These are phyloP conservation scores for Theobroma cacao DNA, from an alignment of 345 rosid genomes.

Conservation along the genomic window DNA sequence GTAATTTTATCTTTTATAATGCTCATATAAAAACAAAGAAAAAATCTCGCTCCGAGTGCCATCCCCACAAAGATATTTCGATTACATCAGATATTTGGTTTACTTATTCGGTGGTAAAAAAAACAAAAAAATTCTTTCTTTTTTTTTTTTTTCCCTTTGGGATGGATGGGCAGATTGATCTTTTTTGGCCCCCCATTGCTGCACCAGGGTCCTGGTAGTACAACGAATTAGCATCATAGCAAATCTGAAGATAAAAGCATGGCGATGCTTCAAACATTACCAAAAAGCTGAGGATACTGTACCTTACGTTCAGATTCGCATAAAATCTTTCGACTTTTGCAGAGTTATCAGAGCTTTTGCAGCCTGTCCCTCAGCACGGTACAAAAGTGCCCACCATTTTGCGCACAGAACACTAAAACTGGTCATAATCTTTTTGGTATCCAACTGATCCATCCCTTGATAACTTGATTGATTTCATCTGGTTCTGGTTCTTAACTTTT, in stretches of 20 bases:
- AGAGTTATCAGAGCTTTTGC: not conserved
- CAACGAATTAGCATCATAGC: not conserved
- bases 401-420: not conserved
- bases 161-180: not conserved
- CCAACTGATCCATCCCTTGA: not conserved
- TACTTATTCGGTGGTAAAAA: too few relatives aligned
- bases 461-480: not conserved
- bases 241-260: not conserved
- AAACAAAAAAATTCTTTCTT: not conserved
- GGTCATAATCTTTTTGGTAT: not conserved
- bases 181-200: not conserved
- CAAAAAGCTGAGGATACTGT: not conserved
- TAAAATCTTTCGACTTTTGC: not conserved
- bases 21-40: too few relatives aligned
- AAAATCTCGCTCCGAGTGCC: too few relatives aligned
- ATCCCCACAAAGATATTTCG: too few relatives aligned
- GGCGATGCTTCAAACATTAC: not conserved
- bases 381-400: conserved; percentile 4
- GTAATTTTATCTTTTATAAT: too few relatives aligned
- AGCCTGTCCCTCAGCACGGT: not conserved
- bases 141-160: not conserved
- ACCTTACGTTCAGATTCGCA: not conserved
- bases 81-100: too few relatives aligned
- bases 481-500: not conserved
- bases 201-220: not conserved